Conservation (phyloP, 805 yeast species). For the Schwanniomyces occidentalis region DNA sequence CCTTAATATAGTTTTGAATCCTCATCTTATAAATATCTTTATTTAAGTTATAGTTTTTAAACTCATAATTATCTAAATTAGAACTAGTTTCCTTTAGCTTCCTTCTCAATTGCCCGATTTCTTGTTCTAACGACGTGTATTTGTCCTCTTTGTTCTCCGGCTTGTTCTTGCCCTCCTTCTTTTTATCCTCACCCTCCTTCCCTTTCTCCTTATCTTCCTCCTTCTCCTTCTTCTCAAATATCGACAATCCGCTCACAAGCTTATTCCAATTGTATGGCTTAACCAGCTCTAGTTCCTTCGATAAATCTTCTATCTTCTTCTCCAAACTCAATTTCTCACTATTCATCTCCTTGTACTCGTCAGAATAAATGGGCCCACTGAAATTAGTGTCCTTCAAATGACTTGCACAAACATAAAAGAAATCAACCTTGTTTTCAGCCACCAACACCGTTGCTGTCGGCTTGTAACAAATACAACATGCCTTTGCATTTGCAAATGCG, state of each 20-base stretch:
- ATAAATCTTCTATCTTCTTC: constrained; percentile 18
- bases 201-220: constrained; percentile 18
- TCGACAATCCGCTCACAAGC: constrained; percentile 18
- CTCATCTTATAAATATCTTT: constrained; percentile 43
- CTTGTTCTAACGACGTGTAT: constrained; percentile 16
- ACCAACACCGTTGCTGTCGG: constrained; percentile 48
- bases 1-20: constrained; percentile 35
- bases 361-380: constrained; percentile 39
- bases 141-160: constrained; percentile 9
- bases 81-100: constrained; percentile 17
- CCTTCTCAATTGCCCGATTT: constrained; percentile 17
- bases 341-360: constrained; percentile 30
- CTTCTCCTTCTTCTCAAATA: constrained; percentile 4
- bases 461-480: constrained; percentile 54
- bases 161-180: constrained; percentile 7
- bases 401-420: constrained; percentile 50
- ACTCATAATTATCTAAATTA: constrained; percentile 27
- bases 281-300: constrained; percentile 23
- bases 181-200: constrained; percentile 21
- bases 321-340: constrained; percentile 20
- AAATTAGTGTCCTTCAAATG: constrained; percentile 51
- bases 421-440: constrained; percentile 47
- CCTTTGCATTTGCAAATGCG: constrained; percentile 38
- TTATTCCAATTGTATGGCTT: constrained; percentile 38
- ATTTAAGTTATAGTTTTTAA: constrained; percentile 42